phyloP scores from a whole-genome alignment of 192 early-diverging fungal species.

The Glomus cerebriforme region DNA sequence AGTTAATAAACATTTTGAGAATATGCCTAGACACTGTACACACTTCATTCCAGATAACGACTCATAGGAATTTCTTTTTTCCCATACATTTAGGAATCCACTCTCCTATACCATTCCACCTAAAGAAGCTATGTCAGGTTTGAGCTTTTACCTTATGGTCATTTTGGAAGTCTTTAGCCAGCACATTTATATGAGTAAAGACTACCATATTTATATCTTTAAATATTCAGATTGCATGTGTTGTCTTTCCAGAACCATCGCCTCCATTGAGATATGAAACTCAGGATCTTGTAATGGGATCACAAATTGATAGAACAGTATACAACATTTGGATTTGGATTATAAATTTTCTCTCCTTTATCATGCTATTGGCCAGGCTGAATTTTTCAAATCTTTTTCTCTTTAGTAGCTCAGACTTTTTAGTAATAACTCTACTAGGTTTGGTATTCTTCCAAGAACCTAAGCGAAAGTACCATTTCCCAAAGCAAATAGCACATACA shows the following conservation, averaged over 20 bases:
- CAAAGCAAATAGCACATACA: background rate
- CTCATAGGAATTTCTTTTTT: conserved; percentile 22
- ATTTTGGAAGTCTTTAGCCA: too few species aligned
- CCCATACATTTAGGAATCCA: too few species aligned
- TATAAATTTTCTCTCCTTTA: conserved; percentile 8
- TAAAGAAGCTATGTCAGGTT: too few species aligned
- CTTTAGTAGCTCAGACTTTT: too few species aligned
- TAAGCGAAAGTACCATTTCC: background rate
- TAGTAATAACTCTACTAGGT: too few species aligned
- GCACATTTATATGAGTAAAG: too few species aligned
- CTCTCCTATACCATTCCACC: too few species aligned
- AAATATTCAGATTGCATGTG: conserved; percentile 17
- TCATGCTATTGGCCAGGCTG: background rate
- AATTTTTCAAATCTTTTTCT: conserved; percentile 5
- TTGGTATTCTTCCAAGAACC: background rate
- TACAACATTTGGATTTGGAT: conserved; percentile 6
- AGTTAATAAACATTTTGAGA: conserved; percentile 28
- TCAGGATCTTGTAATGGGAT: conserved; percentile 16
- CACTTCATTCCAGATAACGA: conserved; percentile 17
- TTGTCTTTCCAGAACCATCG: conserved; percentile 18
- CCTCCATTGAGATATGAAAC: conserved; percentile 20
- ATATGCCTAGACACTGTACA: conserved; percentile 22
- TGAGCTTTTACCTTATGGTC: too few species aligned
- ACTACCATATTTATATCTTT: too few species aligned
- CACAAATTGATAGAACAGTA: background rate